Evolutionary conservation across 805 yeast genomes (phyloP), one percentile per base, ranked within the genome.

Genomic region (Blastobotrys robertii): DNA sequence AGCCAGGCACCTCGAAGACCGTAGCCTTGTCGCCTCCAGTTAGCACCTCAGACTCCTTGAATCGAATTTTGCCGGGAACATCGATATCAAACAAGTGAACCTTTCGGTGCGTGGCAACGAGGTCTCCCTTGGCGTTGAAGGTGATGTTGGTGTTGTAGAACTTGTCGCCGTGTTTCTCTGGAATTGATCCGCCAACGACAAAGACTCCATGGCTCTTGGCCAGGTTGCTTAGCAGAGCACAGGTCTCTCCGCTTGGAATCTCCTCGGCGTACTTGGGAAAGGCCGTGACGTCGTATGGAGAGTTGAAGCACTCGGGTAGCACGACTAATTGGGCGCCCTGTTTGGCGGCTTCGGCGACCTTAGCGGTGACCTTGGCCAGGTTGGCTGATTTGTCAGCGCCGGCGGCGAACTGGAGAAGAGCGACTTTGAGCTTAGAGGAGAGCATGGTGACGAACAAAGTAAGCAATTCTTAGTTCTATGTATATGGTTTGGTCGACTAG

Each of bases 251-350:
- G 1, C 66, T 60, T 4, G 95, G 94, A 35, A 92, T 83, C n/a
- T 62, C 53, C 61, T 92, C 98, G 2, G 95, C 88, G 59, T 92
- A 90, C 46, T 84, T 79, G 4, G 83, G 76, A 63, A 92, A 92
- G 48, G 88, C 81, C 45, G 76, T 75, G 25, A 86, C 95, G 0
- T 94, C 77, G 58, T 92, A 92, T 2, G 97, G 97, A 1, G 96
- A 84, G 61, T 90, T 92, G 74, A 88, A 90, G 66, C 96, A 87
- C 65, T 92, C 97, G 7, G 98, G 98, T 29, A 92, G 67, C 50
- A 92, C 85, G 8, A 92, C 74, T 34, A 90, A 67, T 54, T 88
- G 83, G 6, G 81, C 74, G 6, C 79, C 74, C 16, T 63, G 57
- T 12, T 77, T 70, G 16, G 81, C 77, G 1, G 97, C 97, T 44